phyloP scores from a whole-genome alignment of 257 asterid species.

The Ilex aquifolium region DNA sequence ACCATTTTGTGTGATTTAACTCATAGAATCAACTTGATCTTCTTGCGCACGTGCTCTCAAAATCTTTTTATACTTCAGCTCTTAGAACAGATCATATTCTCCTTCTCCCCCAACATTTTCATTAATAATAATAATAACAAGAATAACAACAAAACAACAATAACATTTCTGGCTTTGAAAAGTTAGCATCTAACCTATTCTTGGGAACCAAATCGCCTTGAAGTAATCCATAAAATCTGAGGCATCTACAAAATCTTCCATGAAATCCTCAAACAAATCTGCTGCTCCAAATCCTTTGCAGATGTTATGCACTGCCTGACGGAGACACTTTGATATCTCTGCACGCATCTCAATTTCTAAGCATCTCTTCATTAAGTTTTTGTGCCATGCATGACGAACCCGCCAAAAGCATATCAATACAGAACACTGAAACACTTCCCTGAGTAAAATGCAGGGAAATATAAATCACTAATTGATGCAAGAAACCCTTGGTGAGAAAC shows the following conservation, averaged over 20 bases:
- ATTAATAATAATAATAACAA: too few relatives aligned
- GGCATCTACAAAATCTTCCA: conserved; percentile 47
- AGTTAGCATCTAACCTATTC: conserved; percentile 45
- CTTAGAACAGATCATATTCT: too few relatives aligned
- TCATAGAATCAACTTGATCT: neutral
- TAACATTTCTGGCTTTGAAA: neutral
- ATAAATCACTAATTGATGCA: conserved; percentile 18
- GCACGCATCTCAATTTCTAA: conserved; percentile 44
- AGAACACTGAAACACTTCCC: conserved; percentile 87
- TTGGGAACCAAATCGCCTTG: conserved; percentile 81
- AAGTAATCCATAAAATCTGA: conserved; percentile 79
- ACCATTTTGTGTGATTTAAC: neutral
- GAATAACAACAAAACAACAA: too few relatives aligned
- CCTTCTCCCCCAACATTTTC: too few relatives aligned
- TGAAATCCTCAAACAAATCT: conserved; percentile 43
- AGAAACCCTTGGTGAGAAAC: conserved; percentile 3
- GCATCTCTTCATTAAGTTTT: conserved; percentile 65
- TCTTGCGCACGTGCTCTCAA: too few relatives aligned
- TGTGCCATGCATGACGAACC: conserved; percentile 94
- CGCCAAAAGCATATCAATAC: conserved; percentile 87
- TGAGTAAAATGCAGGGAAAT: conserved; percentile 17
- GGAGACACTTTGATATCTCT: conserved; percentile 51
- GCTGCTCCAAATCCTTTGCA: conserved; percentile 49
- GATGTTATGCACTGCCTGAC: conserved; percentile 43
- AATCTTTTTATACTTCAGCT: too few relatives aligned